Conservation (phyloP, 225 moss, liverwort and hornwort genomes). For the Polytrichum formosum region DNA sequence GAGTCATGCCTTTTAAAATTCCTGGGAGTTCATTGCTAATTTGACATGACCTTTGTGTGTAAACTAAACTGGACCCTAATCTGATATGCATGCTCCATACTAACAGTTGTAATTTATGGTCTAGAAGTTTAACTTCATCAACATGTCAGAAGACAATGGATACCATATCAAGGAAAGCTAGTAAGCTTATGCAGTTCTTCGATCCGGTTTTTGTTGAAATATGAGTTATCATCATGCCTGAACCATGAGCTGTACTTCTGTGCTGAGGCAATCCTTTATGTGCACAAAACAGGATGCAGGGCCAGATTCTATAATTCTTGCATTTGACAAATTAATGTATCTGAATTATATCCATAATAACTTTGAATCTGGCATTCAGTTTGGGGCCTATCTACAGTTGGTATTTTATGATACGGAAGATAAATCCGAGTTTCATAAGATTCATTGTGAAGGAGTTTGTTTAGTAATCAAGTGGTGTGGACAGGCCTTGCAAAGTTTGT, state of each 20-base stretch:
- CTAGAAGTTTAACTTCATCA: too few species aligned
- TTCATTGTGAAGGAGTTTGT: background rate
- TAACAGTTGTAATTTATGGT: too few species aligned
- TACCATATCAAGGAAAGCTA: too few species aligned
- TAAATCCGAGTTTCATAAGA: background rate
- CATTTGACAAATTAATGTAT: constrained; percentile 40
- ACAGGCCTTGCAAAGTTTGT: background rate
- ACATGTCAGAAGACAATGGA: too few species aligned
- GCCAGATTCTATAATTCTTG: constrained; percentile 39
- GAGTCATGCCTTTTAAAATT: too few species aligned
- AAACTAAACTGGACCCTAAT: too few species aligned
- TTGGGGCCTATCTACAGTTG: background rate
- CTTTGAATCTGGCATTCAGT: background rate
- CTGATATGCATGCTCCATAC: too few species aligned
- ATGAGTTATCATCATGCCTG: too few species aligned
- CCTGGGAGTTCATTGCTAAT: too few species aligned
- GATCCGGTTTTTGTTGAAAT: too few species aligned
- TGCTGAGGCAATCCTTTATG: constrained; percentile 43
- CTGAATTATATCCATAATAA: background rate
- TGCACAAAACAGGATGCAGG: constrained; percentile 60
- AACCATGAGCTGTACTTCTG: background rate
- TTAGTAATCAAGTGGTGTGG: background rate
- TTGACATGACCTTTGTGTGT: too few species aligned
- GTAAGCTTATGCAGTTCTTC: too few species aligned
- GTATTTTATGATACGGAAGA: background rate